Base-by-base conservation (phyloP, 2,329 filamentous ascomycete species). In the Exophiala oligosperma region DNA sequence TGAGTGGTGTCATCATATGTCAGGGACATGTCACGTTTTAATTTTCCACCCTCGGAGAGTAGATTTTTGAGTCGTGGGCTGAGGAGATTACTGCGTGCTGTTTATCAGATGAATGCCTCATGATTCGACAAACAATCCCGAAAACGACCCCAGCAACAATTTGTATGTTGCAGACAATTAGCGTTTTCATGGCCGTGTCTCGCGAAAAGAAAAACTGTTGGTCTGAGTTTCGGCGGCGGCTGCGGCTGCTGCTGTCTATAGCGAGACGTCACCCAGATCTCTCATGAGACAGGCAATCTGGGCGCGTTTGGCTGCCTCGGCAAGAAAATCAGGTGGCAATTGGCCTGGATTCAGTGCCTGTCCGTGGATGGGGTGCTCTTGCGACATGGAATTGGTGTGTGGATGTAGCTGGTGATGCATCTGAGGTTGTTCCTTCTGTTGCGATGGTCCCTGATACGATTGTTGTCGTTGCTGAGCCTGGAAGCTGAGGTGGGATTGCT, bases 261-360 rank as follows among this genome's bases (percentile, higher is more conserved):
- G 74, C 53, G 83, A 84, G 69, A 89, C 82, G 63, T 86, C 84
- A 69, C 91, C 91, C 70, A 97, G 82, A 74, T 97, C 93, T 62
- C 92, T 83, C 81, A 92, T 89, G 72, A 97, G 79, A 69, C 92
- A 86, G 43, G 91, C 91, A 81, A 97, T 90, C 75, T 97, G 91
- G 8, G 93, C 93, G 43, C 92, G 82, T 76, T 96, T 96, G 44
- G 92, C 93, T 1, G 93, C 93, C 78, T 97, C 93, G 37, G 92
- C 92, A 43, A 97, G 83, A 69, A 93, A 90, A 73, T 96, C 88
- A 68, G 87, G 85, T 60, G 96, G 81, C 70, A 92, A 92, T 3
- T 80, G 80, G 8, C 80, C 78, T 1, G 63, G 60, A 40, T 57
- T 59, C 43, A 60, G 40, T 32, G 52, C 28, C 17, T 61, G 49